phyloP scores from a whole-genome alignment of 306 rosid genomes.

The Mucuna pruriens region DNA sequence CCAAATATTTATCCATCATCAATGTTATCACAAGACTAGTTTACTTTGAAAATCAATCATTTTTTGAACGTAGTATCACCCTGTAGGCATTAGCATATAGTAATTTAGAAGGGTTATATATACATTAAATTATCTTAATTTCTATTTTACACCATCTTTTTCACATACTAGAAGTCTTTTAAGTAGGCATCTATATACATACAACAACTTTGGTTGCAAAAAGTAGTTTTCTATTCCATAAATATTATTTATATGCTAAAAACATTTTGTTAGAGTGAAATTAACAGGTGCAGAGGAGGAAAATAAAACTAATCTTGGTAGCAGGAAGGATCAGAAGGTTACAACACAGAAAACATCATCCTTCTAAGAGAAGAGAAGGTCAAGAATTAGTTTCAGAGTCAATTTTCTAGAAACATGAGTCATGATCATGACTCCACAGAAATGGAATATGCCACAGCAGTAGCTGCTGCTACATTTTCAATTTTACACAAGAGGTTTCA shows the following conservation, averaged over 20 bases:
- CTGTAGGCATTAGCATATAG: not conserved
- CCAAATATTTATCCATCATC: no score
- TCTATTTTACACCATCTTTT: not conserved
- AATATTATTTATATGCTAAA: constrained; percentile 38
- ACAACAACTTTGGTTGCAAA: not conserved
- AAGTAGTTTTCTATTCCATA: not conserved
- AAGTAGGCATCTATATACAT: not conserved
- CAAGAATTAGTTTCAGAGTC: constrained; percentile 66
- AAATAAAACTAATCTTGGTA: constrained; percentile 42
- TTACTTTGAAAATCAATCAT: constrained; percentile 25
- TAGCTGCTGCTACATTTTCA: constrained; percentile 81
- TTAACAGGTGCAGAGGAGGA: constrained; percentile 48
- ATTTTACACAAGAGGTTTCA: constrained; percentile 51
- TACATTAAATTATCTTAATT: not conserved
- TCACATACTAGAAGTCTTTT: not conserved
- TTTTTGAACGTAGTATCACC: not conserved
- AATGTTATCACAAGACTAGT: constrained; percentile 17
- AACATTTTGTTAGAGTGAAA: constrained; percentile 53
- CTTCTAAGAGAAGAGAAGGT: constrained; percentile 61
- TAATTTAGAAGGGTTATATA: not conserved
- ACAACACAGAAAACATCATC: constrained; percentile 46
- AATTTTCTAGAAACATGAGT: constrained; percentile 58
- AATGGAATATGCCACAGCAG: constrained; percentile 62
- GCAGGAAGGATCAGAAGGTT: constrained; percentile 48
- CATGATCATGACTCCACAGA: constrained; percentile 55